Evolutionary conservation across 352 stramenopile species (phyloP), one percentile per base, ranked within the genome.

Genomic region (Phytophthora quininea): DNA sequence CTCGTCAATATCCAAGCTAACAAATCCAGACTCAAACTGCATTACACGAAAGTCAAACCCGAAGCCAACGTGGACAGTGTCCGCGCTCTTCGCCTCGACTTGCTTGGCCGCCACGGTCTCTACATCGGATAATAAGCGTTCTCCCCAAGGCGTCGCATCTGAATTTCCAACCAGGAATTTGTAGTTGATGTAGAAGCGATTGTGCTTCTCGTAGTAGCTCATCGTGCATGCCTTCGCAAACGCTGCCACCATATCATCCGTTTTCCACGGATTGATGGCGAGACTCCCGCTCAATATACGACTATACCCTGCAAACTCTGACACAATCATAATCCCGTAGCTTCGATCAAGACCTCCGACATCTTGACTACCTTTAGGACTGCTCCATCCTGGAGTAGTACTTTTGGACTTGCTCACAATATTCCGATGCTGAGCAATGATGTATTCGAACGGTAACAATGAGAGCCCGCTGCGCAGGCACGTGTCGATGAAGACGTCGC

Each of bases 251-350:
- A 98, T 86, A 59, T 96, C 89, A 29, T 96, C 85, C 0, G 92
- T 86, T 74, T 98, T 98, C 96, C 97, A 99, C 9, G 98, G 98
- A 71, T 99, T 99, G 19, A 99, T 88, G 27, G 97, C 86, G 58
- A 99, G 55, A 46, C 95, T 96, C n/a, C 98, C 98, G 58, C 96
- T 90, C 71, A 99, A 89, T 38, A 99, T 97, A 38, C 98, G 84
- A 37, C 92, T 98, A 69, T 96, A 98, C 14, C 90, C 97, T 2
- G 95, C 92, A 74, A 99, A 99, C 72, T 99, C 97, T 30, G 94
- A 99, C 3, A 98, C 81, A 35, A 99, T 95, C 71, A 98, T 94
- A 3, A 97, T 65, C 24, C 96, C 96, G 50, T 91, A 87, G 46
- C 55, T 67, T 15, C 77, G 74, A 10, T 78, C 74, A 3, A 48